Conservation (phyloP, 2,329 filamentous ascomycete species). For the Diplodia seriata region DNA sequence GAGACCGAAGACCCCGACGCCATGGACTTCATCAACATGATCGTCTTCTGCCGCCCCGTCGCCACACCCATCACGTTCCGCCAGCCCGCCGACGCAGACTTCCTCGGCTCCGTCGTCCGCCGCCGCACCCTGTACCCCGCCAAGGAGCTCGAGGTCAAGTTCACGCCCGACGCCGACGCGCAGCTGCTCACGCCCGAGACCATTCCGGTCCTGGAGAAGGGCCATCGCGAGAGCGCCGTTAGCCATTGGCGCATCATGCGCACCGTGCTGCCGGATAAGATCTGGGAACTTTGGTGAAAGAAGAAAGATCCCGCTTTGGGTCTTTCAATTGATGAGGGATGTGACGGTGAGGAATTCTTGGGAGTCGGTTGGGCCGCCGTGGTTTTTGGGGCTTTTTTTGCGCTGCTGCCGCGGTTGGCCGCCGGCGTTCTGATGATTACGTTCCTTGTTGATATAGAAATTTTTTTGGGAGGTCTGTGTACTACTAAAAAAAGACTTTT, state of each 20-base stretch:
- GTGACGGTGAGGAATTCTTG: background rate
- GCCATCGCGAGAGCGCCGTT: constrained; percentile 76
- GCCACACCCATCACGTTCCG: constrained; percentile 68
- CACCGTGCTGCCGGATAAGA: constrained; percentile 72
- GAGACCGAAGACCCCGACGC: constrained; percentile 56
- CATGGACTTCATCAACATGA: constrained; percentile 90
- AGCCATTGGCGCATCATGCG: constrained; percentile 96
- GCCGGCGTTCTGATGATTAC: background rate
- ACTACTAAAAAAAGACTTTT: background rate
- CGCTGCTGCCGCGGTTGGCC: no score
- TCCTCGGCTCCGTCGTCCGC: constrained; percentile 73
- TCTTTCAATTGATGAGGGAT: background rate
- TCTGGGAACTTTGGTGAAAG: constrained; percentile 86
- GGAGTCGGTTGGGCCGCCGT: background rate
- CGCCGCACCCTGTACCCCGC: constrained; percentile 73
- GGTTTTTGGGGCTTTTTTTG: background rate
- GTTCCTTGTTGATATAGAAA: background rate
- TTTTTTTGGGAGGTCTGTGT: no score
- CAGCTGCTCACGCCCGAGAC: constrained; percentile 68
- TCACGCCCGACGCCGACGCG: constrained; percentile 49
- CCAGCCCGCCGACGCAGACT: constrained; percentile 68
- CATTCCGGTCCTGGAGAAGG: constrained; percentile 70
- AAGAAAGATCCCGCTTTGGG: no score
- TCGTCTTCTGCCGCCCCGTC: constrained; percentile 86
- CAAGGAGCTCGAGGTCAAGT: constrained; percentile 67